Evolutionary conservation across 345 rosid species (phyloP).

Genomic region (Raphanus sativus): DNA sequence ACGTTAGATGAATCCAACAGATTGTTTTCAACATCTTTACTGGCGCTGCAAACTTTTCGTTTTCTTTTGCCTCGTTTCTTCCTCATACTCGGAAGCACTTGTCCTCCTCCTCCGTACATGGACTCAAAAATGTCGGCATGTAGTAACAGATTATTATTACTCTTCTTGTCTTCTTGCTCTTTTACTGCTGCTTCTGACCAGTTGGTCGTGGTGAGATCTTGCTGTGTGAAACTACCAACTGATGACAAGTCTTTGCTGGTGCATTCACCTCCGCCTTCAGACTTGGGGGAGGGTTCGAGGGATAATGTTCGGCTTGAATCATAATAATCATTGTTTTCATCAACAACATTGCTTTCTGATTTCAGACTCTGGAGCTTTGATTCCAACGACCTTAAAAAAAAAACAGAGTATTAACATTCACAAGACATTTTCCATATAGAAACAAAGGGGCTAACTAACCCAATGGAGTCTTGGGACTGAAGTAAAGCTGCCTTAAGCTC

Average conservation of each 20-base stretch:
- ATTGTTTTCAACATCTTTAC: slow-evolving; percentile 65
- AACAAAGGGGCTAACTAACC: slow-evolving; percentile 47
- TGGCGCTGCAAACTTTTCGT: slow-evolving; percentile 52
- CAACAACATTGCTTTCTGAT: slow-evolving; percentile 54
- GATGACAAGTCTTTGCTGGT: slow-evolving; percentile 70
- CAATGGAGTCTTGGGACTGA: slow-evolving; percentile 71
- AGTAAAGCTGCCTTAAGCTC: slow-evolving; percentile 74
- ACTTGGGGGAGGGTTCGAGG: slow-evolving; percentile 49
- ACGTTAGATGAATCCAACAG: slow-evolving; percentile 41
- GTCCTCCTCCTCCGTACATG: slow-evolving; percentile 42
- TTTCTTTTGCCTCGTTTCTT: slow-evolving; percentile 86
- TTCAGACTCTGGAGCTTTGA: slow-evolving; percentile 68
- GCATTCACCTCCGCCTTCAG: slow-evolving; percentile 51
- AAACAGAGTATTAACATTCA: neutral
- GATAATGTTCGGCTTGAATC: slow-evolving; percentile 73
- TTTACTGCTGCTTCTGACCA: slow-evolving; percentile 50
- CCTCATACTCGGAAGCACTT: slow-evolving; percentile 43
- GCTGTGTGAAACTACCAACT: slow-evolving; percentile 80
- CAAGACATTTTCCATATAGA: neutral
- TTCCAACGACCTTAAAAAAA: slow-evolving; percentile 60
- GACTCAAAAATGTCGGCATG: slow-evolving; percentile 41
- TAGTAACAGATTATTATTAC: neutral
- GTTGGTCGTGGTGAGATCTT: slow-evolving; percentile 42
- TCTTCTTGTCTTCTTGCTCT: slow-evolving; percentile 40
- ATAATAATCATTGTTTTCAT: slow-evolving; percentile 34